A percentile compares a stretch with the other conserved stretches of the same genome.
Conservation (phyloP, 345 rosid genomes). For the Toxicodendron radicans region DNA sequence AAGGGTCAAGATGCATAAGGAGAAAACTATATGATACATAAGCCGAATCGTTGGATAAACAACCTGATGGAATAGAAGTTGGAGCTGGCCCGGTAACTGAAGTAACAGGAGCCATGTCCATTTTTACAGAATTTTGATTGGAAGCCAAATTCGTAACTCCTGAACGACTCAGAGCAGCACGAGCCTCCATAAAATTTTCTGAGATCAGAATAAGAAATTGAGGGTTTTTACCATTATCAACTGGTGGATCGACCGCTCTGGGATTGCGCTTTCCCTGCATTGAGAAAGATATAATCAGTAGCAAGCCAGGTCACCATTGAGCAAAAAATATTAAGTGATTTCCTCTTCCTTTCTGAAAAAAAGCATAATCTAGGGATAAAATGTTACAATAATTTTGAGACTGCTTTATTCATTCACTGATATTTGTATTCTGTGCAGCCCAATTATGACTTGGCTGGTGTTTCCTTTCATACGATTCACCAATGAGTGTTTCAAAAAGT, state of each 20-base stretch:
- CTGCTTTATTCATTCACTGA: neutral
- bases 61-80: slow-evolving; percentile 69
- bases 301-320: slow-evolving; percentile 18
- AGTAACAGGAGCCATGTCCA: slow-evolving; percentile 72
- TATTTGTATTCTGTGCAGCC: neutral
- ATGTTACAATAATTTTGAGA: slow-evolving; percentile 1
- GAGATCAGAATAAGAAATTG: slow-evolving; percentile 85
- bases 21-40: neutral
- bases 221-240: slow-evolving; percentile 67
- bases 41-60: slow-evolving; percentile 17
- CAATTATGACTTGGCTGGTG: neutral
- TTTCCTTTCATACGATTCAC: neutral
- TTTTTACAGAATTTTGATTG: slow-evolving; percentile 74
- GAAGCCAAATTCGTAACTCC: slow-evolving; percentile 63
- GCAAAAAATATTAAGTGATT: neutral
- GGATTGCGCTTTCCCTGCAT: slow-evolving; percentile 78
- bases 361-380: neutral
- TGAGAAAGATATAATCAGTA: slow-evolving; percentile 26
- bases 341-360: slow-evolving; percentile 6
- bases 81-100: slow-evolving; percentile 66
- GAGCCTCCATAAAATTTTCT: slow-evolving; percentile 88
- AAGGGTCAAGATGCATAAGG: neutral
- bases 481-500: neutral
- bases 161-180: slow-evolving; percentile 76
- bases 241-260: slow-evolving; percentile 61